phyloP scores from a whole-genome alignment of 2,329 filamentous ascomycete species.

The Aspergillus unguis region DNA sequence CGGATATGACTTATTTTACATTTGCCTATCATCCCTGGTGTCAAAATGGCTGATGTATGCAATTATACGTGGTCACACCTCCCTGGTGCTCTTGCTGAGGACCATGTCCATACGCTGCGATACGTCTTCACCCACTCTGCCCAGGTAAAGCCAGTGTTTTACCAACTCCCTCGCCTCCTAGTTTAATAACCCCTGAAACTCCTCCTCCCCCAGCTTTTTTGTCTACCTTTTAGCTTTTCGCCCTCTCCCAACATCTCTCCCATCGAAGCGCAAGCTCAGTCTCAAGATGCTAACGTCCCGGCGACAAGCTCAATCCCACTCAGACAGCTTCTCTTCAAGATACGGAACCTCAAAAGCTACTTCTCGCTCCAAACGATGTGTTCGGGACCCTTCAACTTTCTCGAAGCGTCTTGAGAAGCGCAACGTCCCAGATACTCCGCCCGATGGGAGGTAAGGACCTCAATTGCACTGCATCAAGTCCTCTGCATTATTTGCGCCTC shows the following conservation, averaged over 20 bases:
- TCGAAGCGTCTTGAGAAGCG: slow-evolving; percentile 28
- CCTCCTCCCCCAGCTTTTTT: neutral
- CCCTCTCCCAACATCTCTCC: neutral
- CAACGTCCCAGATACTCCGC: slow-evolving; percentile 30
- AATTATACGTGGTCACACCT: neutral
- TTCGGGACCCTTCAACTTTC: slow-evolving; percentile 27
- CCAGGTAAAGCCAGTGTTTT: slow-evolving; percentile 8
- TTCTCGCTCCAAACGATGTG: slow-evolving; percentile 32
- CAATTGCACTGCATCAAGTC: neutral
- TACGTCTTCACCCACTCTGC: slow-evolving; percentile 9
- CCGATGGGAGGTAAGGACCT: slow-evolving; percentile 35
- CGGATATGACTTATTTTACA: no score
- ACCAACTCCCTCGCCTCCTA: slow-evolving; percentile 9
- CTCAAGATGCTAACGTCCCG: slow-evolving; percentile 21
- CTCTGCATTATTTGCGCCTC: neutral
- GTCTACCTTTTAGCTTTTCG: neutral
- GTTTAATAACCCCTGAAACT: slow-evolving; percentile 8
- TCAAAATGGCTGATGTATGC: neutral
- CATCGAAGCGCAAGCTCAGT: slow-evolving; percentile 2
- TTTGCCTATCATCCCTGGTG: no score
- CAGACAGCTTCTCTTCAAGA: slow-evolving; percentile 39
- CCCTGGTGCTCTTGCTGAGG: neutral
- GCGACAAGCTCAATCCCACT: slow-evolving; percentile 23
- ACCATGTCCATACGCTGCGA: neutral
- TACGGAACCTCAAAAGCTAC: slow-evolving; percentile 43